Evolutionary conservation across 352 stramenopile species (phyloP).

Genomic region (Phytophthora citrophthora): DNA sequence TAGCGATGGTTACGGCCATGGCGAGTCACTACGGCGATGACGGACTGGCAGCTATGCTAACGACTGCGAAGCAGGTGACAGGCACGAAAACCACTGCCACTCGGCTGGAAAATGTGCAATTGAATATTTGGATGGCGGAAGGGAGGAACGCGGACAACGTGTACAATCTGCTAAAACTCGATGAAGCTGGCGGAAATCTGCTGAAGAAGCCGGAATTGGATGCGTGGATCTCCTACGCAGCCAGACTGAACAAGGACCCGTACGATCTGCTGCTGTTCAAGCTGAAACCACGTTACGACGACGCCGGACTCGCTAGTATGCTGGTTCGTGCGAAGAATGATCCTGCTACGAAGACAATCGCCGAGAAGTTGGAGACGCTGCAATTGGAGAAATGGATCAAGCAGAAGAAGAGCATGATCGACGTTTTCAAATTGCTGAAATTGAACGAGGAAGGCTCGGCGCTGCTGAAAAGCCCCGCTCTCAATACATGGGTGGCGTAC

Average conservation of each 20-base stretch:
- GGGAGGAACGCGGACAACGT: neutral
- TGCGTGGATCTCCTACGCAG: neutral
- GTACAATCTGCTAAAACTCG: conserved; percentile 3
- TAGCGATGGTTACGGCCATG: neutral
- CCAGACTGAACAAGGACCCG: neutral
- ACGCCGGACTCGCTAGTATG: neutral
- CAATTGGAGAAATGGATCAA: neutral
- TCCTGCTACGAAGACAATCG: neutral
- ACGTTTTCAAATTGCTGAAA: conserved; percentile 8
- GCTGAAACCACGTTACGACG: neutral
- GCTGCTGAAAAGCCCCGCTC: conserved; percentile 5
- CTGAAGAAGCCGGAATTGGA: neutral
- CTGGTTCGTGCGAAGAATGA: conserved; percentile 1
- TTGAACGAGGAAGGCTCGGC: neutral
- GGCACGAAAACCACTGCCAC: neutral
- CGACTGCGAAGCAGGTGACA: neutral
- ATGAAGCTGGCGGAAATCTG: neutral
- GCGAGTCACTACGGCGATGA: conserved; percentile 1
- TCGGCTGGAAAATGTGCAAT: neutral
- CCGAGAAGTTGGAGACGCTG: conserved; percentile 1
- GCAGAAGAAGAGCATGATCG: neutral
- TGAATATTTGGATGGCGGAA: neutral
- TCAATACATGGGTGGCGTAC: conserved; percentile 13
- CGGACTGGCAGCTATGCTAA: neutral
- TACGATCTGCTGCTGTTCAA: conserved; percentile 4